Evolutionary conservation across 179 eudicot genomes (phyloP).

Genomic region (Spergularia azorica): DNA sequence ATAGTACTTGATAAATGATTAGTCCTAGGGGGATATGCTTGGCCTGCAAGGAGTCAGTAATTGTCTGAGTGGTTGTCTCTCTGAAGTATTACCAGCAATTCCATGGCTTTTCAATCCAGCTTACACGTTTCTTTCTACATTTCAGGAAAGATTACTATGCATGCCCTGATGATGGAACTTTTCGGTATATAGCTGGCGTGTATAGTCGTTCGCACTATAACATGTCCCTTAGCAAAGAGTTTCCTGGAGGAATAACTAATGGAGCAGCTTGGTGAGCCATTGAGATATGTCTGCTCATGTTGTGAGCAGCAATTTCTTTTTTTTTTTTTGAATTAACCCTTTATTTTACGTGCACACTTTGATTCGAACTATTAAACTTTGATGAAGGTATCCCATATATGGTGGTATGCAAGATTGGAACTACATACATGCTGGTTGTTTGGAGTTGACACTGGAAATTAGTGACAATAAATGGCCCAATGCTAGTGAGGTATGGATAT

Average conservation of each 20-base stretch:
- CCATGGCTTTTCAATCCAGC: background rate
- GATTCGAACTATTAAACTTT: constrained; percentile 15
- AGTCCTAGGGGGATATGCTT: background rate
- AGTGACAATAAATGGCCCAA: constrained; percentile 96
- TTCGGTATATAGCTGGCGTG: constrained; percentile 77
- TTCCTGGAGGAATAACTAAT: constrained; percentile 90
- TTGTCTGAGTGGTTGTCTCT: background rate
- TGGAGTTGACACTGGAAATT: constrained; percentile 93
- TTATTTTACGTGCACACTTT: background rate
- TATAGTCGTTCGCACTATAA: constrained; percentile 85
- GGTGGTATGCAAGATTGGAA: constrained; percentile 99
- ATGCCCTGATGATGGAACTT: constrained; percentile 90
- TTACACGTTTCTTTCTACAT: background rate
- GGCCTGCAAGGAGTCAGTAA: background rate
- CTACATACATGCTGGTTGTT: constrained; percentile 84
- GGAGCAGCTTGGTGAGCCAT: constrained; percentile 87
- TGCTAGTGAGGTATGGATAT: constrained; percentile 63
- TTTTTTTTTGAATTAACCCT: background rate
- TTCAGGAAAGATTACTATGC: constrained; percentile 77
- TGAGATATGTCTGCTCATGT: background rate
- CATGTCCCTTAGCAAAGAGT: constrained; percentile 89
- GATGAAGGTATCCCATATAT: constrained; percentile 92
- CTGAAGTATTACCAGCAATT: background rate
- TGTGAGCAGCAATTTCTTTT: constrained; percentile 1
- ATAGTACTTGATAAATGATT: too few relatives aligned